These are phyloP conservation scores for Cercophora newfieldiana DNA, from an alignment of 495 filamentous ascomycete genomes.

Conservation along the genomic window DNA sequence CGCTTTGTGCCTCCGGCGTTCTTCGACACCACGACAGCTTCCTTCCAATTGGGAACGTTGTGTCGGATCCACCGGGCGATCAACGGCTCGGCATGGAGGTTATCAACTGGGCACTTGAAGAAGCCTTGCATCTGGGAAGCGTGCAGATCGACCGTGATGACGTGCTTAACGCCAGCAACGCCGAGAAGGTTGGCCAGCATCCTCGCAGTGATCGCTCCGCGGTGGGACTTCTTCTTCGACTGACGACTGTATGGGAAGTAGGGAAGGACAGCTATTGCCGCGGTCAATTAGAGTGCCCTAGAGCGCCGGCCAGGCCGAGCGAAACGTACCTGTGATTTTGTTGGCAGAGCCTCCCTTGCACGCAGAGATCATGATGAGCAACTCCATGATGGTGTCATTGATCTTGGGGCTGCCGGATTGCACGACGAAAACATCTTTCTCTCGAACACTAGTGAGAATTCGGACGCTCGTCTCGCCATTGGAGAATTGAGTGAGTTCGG, in stretches of 20 bases:
- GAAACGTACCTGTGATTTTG: conserved; percentile 84
- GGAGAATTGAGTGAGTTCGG: conserved; percentile 61
- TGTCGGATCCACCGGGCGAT: conserved; percentile 93
- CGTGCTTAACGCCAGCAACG: conserved; percentile 93
- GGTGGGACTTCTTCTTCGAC: conserved; percentile 97
- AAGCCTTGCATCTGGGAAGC: conserved; percentile 99
- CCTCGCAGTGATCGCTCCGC: conserved; percentile 92
- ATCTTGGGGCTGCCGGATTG: conserved; percentile 96
- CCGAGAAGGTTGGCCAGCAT: conserved; percentile 95
- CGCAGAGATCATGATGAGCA: conserved; percentile 97
- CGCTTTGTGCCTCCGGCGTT: conserved; percentile 95
- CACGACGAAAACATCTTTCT: conserved; percentile 98
- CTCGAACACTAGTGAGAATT: conserved; percentile 88
- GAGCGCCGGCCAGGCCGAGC: background rate
- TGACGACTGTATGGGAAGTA: conserved; percentile 99
- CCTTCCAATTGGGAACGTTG: conserved; percentile 82
- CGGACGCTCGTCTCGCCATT: conserved; percentile 94
- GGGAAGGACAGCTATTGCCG: conserved; percentile 81
- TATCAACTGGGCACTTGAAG: conserved; percentile 97
- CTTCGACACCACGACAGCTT: conserved; percentile 96
- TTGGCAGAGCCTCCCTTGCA: conserved; percentile 97
- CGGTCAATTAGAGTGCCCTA: conserved; percentile 19
- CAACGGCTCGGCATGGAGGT: conserved; percentile 92
- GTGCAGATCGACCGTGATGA: conserved; percentile 95
- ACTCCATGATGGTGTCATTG: conserved; percentile 98